Percentiles rank a stretch among this genome's conserved stretches.
phyloP scores from a whole-genome alignment of 192 early-diverging fungal species.

The Radiomyces spectabilis region DNA sequence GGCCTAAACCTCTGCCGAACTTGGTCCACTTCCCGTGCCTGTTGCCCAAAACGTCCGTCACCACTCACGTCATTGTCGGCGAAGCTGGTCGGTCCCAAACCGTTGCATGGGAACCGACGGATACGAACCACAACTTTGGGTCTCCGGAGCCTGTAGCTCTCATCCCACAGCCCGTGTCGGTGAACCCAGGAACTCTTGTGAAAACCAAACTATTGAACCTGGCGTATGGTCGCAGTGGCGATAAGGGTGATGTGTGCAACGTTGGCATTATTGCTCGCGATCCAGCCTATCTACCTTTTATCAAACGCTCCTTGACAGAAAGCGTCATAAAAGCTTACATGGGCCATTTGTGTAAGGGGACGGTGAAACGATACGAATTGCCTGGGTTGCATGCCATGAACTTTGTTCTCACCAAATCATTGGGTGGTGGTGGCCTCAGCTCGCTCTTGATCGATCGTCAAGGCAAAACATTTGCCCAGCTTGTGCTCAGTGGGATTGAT shows the following conservation, averaged over 20 bases:
- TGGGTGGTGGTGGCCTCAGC: slow-evolving; percentile 58
- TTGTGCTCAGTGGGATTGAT: slow-evolving; percentile 43
- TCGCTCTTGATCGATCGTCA: slow-evolving; percentile 54
- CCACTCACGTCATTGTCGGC: slow-evolving; percentile 30
- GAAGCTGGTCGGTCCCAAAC: neutral
- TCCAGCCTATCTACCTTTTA: slow-evolving; percentile 41
- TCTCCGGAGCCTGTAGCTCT: neutral
- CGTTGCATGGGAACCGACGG: slow-evolving; percentile 9
- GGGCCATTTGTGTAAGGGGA: slow-evolving; percentile 46
- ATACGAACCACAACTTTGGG: neutral
- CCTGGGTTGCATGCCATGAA: slow-evolving; percentile 49
- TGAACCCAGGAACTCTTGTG: neutral
- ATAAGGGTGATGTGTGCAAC: slow-evolving; percentile 59
- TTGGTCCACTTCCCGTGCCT: neutral
- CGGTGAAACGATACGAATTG: slow-evolving; percentile 51
- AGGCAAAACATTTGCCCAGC: slow-evolving; percentile 62
- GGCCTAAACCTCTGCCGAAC: neutral
- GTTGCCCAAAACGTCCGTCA: slow-evolving; percentile 13
- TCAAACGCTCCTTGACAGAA: slow-evolving; percentile 48
- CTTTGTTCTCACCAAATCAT: slow-evolving; percentile 54
- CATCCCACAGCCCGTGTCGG: neutral
- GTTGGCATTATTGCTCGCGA: slow-evolving; percentile 54
- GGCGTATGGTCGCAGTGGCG: slow-evolving; percentile 55
- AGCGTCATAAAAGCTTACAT: slow-evolving; percentile 42
- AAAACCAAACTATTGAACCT: slow-evolving; percentile 42